A percentile compares a stretch with the other conserved stretches of the same genome.
Evolutionary conservation across 495 filamentous ascomycete genomes (phyloP).

Genomic region (Parachaetomium inaequale): DNA sequence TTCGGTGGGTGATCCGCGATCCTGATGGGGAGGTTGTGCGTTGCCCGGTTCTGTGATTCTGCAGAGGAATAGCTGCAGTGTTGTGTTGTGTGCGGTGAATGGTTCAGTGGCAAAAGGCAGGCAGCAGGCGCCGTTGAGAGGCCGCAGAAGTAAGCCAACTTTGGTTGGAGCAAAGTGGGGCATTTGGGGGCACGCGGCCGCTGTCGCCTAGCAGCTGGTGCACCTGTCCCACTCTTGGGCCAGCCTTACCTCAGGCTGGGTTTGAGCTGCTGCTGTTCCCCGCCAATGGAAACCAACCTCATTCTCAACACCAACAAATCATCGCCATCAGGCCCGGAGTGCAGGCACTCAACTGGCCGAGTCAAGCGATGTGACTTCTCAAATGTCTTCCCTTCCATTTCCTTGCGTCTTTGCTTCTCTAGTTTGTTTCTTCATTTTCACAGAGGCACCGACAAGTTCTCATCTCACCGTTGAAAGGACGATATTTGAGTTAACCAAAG

Average conservation of each 20-base stretch:
- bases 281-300: not conserved
- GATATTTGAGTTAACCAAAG: not conserved
- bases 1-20: not conserved
- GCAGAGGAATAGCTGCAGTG: not conserved
- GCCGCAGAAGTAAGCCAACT: not conserved
- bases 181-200: constrained; percentile 16
- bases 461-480: not conserved
- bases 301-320: not conserved
- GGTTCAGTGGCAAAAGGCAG: constrained; percentile 20
- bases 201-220: constrained; percentile 18
- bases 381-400: not conserved
- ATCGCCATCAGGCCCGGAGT: not conserved
- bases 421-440: not conserved
- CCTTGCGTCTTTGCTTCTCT: not conserved
- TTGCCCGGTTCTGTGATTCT: not conserved
- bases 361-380: not conserved
- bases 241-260: not conserved
- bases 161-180: constrained; percentile 1
- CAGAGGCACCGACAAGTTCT: not conserved
- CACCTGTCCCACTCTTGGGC: constrained; percentile 9
- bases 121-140: not conserved
- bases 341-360: not conserved
- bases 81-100: not conserved
- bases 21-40: not conserved
- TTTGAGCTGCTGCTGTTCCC: not conserved